Conservation (phyloP, 208 protist species). For the Crithidia sp. region DNA sequence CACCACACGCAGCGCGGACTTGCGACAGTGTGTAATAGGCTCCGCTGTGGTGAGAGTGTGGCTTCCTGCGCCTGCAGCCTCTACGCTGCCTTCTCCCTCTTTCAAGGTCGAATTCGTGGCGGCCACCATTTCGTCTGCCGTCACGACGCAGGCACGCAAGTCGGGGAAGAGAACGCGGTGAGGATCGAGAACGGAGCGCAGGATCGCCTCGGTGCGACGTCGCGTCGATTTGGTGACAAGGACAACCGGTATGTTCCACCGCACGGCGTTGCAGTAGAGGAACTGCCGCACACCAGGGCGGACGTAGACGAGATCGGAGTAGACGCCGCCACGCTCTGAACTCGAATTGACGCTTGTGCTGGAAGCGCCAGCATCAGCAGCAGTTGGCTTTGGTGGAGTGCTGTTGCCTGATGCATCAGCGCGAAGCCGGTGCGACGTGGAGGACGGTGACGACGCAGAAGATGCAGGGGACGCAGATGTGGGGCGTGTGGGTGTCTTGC, state of each 20-base stretch:
- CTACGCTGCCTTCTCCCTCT: neutral
- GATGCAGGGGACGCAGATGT: too few relatives aligned
- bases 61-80: neutral
- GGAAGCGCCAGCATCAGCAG: too few relatives aligned
- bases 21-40: conserved; percentile 25
- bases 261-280: conserved; percentile 49
- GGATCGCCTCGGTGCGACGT: conserved; percentile 63
- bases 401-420: too few relatives aligned
- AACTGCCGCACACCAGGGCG: conserved; percentile 62
- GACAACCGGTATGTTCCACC: conserved; percentile 79
- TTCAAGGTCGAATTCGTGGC: neutral
- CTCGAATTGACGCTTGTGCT: too few relatives aligned
- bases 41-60: conserved; percentile 5
- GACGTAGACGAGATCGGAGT: conserved; percentile 67
- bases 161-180: conserved; percentile 53
- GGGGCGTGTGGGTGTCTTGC: neutral
- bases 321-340: conserved; percentile 5
- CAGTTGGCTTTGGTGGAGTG: too few relatives aligned
- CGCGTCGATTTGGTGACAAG: conserved; percentile 77
- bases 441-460: too few relatives aligned
- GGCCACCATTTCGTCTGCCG: conserved; percentile 36
- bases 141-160: conserved; percentile 15
- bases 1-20: conserved; percentile 6
- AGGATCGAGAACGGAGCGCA: conserved; percentile 70
- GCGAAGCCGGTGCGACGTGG: too few relatives aligned